Percentiles rank a stretch among this genome's conserved stretches.
These are phyloP conservation scores for Thelephora ganbajun DNA, from an alignment of 768 basidiomycete species.

Conservation along the genomic window DNA sequence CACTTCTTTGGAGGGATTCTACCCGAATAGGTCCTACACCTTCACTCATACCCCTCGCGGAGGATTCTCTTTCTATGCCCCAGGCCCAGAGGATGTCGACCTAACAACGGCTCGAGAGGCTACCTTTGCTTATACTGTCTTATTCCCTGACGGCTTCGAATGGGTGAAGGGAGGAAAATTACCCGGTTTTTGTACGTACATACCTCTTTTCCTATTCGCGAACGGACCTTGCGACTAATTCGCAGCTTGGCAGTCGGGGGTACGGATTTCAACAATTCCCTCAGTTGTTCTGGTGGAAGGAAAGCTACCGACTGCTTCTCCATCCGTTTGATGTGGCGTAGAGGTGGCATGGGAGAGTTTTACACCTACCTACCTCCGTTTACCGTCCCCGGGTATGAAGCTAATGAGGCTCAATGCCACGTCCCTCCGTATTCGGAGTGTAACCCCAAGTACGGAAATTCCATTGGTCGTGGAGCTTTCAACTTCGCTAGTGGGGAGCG, in stretches of 20 bases:
- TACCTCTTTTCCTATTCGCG: no score
- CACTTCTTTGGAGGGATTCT: conserved; percentile 13
- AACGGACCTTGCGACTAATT: not conserved
- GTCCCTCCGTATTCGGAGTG: conserved; percentile 34
- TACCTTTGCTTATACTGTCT: conserved; percentile 47
- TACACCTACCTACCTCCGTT: conserved; percentile 31
- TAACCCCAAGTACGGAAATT: conserved; percentile 52
- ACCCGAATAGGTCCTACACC: conserved; percentile 37
- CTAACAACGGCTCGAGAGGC: conserved; percentile 51
- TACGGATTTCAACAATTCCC: conserved; percentile 29
- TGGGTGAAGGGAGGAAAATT: conserved; percentile 61
- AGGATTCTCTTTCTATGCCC: conserved; percentile 61
- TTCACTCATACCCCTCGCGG: conserved; percentile 32
- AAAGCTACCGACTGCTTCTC: conserved; percentile 48
- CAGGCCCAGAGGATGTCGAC: conserved; percentile 37
- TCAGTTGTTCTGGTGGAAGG: conserved; percentile 58
- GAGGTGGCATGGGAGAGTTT: conserved; percentile 24
- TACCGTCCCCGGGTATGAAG: conserved; percentile 21
- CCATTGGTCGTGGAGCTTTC: conserved; percentile 59
- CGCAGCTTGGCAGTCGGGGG: conserved; percentile 34
- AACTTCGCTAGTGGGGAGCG: conserved; percentile 47
- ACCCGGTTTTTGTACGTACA: conserved; percentile 51
- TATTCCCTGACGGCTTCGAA: conserved; percentile 47
- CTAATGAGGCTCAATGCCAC: conserved; percentile 36
- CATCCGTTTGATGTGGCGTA: conserved; percentile 63